Conservation (phyloP, 2,329 filamentous ascomycete species). For the Microsporum canis region DNA sequence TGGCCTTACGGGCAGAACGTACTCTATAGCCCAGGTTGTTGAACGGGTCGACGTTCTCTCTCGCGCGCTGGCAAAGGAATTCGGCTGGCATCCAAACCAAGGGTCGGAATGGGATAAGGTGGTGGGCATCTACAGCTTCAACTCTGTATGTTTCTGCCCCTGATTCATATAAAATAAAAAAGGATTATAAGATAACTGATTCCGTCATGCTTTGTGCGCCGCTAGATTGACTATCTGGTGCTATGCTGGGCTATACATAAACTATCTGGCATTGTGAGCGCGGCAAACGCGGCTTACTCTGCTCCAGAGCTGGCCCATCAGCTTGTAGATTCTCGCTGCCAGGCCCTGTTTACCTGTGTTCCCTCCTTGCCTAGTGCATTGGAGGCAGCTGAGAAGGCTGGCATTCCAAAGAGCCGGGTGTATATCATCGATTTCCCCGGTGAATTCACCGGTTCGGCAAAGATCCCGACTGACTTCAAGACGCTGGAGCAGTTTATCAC, state of each 20-base stretch:
- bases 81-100: conserved; percentile 58
- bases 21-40: conserved; percentile 51
- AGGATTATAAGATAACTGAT: not conserved
- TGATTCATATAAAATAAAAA: not conserved
- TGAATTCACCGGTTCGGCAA: conserved; percentile 38
- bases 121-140: conserved; percentile 63
- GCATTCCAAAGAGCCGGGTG: conserved; percentile 52
- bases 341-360: conserved; percentile 59
- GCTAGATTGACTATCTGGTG: conserved; percentile 61
- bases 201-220: not conserved
- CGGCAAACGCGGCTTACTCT: conserved; percentile 65
- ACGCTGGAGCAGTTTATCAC: conserved; percentile 56
- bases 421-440: conserved; percentile 59
- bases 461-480: conserved; percentile 40
- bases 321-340: conserved; percentile 56
- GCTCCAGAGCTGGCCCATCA: conserved; percentile 60
- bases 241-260: conserved; percentile 63
- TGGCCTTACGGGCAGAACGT: conserved; percentile 58
- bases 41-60: conserved; percentile 57
- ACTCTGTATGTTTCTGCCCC: conserved; percentile 48
- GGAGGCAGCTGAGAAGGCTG: conserved; percentile 51
- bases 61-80: conserved; percentile 55
- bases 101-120: conserved; percentile 76
- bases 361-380: conserved; percentile 55
- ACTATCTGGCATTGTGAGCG: conserved; percentile 60